Evolutionary conservation across 1,284 basidiomycete species (phyloP).

Genomic region (Hymenochaete sp.): DNA sequence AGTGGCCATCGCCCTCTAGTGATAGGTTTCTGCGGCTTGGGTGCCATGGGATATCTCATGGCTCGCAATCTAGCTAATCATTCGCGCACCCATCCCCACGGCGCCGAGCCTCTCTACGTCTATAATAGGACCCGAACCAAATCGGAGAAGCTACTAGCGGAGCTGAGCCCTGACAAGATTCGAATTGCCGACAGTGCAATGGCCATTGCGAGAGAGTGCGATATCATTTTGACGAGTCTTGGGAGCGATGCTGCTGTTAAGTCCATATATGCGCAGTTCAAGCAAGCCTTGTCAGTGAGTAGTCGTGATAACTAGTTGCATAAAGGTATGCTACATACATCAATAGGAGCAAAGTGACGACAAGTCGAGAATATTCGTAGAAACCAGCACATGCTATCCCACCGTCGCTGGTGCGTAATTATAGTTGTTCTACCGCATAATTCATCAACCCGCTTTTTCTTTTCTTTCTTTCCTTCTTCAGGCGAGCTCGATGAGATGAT

Average conservation of each 20-base stretch:
- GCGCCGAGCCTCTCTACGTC: conserved; percentile 42
- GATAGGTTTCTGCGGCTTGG: conserved; percentile 60
- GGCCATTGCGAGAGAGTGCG: conserved; percentile 58
- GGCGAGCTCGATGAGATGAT: conserved; percentile 68
- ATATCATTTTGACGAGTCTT: conserved; percentile 75
- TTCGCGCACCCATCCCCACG: conserved; percentile 30
- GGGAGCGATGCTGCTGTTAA: conserved; percentile 68
- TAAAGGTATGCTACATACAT: neutral
- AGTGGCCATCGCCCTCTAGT: conserved; percentile 26
- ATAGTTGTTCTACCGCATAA: too few relatives aligned
- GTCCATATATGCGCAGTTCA: conserved; percentile 57
- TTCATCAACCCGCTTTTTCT: neutral
- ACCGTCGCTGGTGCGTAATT: conserved; percentile 62
- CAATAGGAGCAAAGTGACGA: conserved; percentile 16
- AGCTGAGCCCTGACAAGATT: conserved; percentile 45
- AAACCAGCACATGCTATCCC: conserved; percentile 75
- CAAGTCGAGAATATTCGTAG: conserved; percentile 68
- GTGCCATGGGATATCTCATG: conserved; percentile 68
- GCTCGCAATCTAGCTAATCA: conserved; percentile 63
- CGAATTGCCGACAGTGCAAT: conserved; percentile 45
- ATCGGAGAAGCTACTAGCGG: conserved; percentile 44
- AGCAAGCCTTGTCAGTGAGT: conserved; percentile 44
- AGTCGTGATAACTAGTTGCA: conserved; percentile 22
- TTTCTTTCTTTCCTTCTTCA: conserved; percentile 21
- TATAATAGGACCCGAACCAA: conserved; percentile 63